Evolutionary conservation across 2,329 filamentous ascomycete genomes (phyloP), one percentile per base, ranked within the genome.

Genomic region (Penicillium sp.): DNA sequence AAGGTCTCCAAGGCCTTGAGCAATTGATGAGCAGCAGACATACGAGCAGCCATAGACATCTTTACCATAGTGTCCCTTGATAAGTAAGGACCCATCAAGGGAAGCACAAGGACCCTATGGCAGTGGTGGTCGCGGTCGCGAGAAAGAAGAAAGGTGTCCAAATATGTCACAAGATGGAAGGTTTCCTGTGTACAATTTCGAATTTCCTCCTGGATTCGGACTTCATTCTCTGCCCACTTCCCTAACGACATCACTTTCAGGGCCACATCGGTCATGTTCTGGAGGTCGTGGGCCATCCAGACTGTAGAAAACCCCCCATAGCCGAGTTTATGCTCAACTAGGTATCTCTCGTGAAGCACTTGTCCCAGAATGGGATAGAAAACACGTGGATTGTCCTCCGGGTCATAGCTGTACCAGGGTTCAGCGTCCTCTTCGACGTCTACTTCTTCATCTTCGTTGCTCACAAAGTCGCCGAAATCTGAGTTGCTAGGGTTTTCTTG

Each of bases 11-110:
- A 32, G 2, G 47, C 39, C 40, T 45, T 33, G 18, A 57, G 42
- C 31, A 56, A 47, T 42, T 58, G 50, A 28, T 27, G 39, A 30
- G 52, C 50, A 32, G 52, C 54, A n/a, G 48, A 54, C 52, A 57
- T 58, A 17, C 45, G 44, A 40, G 44, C 47, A 2, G 42, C 35
- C 35, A 55, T 50, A 18, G 48, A n/a, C 11, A n/a, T 27, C 9
- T 27, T 13, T 27, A 4, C 5, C 25, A 27, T 4, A 11, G 12
- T 27, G 5, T 6, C 4, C 6, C 6, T 11, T 4, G 4, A 13
- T 4, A 13, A 4, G 25, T 4, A 27, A 6, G 25, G 25, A n/a
- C 25, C 25, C 11, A 6, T 27, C 25, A 27, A 6, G 11, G 25
- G 25, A 27, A 27, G 11, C 9, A 27, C 25, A 4, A 27, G 11